Evolutionary conservation across 2,329 filamentous ascomycete species (phyloP), one percentile per base, ranked within the genome.

Genomic region (Aureobasidium sp.): DNA sequence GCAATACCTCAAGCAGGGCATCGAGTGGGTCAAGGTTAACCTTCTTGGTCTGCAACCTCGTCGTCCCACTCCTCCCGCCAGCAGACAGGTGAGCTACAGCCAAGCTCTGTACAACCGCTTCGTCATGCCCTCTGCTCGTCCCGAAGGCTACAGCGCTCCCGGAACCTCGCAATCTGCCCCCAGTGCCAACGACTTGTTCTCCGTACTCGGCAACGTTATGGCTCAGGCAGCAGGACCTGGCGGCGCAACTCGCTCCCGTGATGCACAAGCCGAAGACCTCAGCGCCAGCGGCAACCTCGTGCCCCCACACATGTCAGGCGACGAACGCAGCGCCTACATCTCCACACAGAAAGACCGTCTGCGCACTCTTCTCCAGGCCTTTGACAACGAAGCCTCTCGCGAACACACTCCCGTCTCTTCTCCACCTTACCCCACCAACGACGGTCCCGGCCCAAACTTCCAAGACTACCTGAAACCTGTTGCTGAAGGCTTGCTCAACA

Each of bases 51-150:
- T 93, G 64, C 87, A 88, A 47, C 86, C 88, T 5, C 78, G 75
- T 65, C 81, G 81, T 29, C 75, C 78, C 1, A 76, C 76, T 20
- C 79, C 73, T 62, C 79, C 74, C 67, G 77, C 73, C 11, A 75
- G 71, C 58, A 72, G 77, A 9, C 77, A 79, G 36, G 74, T 76
- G 63, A 78, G 75, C 67, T 97, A 96, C 73, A 91, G 90, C 2
- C 89, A 95, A 74, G 84, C 82, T 44, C 82, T 97, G 41, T 86
- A 97, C 63, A 88, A 89, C 47, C 85, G 92, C 65, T 97, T 97
- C 78, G 90, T 86, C 72, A 84, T 97, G 68, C 91, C 93, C 14
- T 78, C 83, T 42, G 86, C 89, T 4, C 77, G 86, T 59, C 83
- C 84, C 72, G 68, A 68, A 72, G 76, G 81, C 51, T 56, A 71